phyloP scores from a whole-genome alignment of 176 grass and related monocot genomes.

The Pontederia paniculata region DNA sequence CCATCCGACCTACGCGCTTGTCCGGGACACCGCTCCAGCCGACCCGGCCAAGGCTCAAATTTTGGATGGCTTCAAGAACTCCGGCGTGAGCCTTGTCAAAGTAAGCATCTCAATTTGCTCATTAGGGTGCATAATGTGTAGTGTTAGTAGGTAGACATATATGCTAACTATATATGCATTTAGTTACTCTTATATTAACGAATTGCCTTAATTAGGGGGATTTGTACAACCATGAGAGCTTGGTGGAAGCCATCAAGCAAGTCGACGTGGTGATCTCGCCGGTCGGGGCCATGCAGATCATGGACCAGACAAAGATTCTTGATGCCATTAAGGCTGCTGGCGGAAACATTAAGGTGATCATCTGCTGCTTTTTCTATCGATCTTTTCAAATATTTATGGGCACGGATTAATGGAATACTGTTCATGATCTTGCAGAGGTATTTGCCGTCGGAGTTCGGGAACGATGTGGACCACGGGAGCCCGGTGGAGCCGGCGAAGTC shows the following conservation, averaged over 20 bases:
- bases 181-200: no score
- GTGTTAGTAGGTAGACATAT: no score
- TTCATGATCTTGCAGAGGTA: background rate
- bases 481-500: background rate
- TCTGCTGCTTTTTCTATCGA: background rate
- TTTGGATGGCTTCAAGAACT: slow-evolving; percentile 17
- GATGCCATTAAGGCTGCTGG: background rate
- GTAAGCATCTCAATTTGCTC: no score
- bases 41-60: slow-evolving; percentile 27
- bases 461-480: background rate
- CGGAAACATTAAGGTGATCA: background rate
- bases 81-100: slow-evolving; percentile 9
- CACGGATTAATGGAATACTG: background rate
- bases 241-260: background rate
- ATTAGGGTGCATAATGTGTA: no score
- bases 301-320: background rate
- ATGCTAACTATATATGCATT: no score
- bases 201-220: no score
- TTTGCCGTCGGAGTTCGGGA: no score
- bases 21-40: slow-evolving; percentile 21
- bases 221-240: background rate
- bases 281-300: background rate
- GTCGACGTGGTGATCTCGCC: background rate
- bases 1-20: slow-evolving; percentile 30
- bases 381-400: background rate